Conservation (phyloP, 192 early-diverging fungal species). For the Backusella parvicylindrica region DNA sequence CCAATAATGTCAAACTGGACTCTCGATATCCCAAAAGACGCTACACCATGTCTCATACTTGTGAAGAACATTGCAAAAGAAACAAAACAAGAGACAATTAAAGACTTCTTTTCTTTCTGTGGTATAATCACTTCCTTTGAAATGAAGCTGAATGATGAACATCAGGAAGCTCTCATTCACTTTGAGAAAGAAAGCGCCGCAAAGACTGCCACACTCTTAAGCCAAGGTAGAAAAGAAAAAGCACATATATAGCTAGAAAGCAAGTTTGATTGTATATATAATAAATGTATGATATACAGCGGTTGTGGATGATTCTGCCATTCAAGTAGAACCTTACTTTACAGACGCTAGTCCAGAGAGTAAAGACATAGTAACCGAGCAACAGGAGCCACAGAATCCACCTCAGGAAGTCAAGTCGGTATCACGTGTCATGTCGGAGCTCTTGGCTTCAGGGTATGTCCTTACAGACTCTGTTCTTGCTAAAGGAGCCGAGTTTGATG, state of each 20-base stretch:
- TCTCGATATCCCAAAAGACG: slow-evolving; percentile 33
- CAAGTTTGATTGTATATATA: not conserved
- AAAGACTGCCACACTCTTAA: slow-evolving; percentile 54
- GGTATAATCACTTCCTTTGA: slow-evolving; percentile 55
- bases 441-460: slow-evolving; percentile 62
- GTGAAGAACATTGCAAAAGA: slow-evolving; percentile 44
- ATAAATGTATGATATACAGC: slow-evolving; percentile 13
- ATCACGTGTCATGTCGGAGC: slow-evolving; percentile 52
- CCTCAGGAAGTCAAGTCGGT: slow-evolving; percentile 35
- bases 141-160: slow-evolving; percentile 30
- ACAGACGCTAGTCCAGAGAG: not conserved
- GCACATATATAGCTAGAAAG: not conserved
- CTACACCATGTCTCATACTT: slow-evolving; percentile 42
- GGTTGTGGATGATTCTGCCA: slow-evolving; percentile 51
- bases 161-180: slow-evolving; percentile 44
- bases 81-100: slow-evolving; percentile 47
- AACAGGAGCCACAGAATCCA: slow-evolving; percentile 11
- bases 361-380: not conserved
- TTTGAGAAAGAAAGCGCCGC: slow-evolving; percentile 53
- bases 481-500: slow-evolving; percentile 58
- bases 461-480: slow-evolving; percentile 54
- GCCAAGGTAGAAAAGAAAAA: slow-evolving; percentile 24
- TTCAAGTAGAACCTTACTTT: slow-evolving; percentile 47
- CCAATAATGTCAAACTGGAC: not conserved
- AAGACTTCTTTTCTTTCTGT: slow-evolving; percentile 59